Percentiles rank a stretch among this genome's conserved stretches.
Conservation (phyloP, 306 rosid species). For the Parietaria judaica region DNA sequence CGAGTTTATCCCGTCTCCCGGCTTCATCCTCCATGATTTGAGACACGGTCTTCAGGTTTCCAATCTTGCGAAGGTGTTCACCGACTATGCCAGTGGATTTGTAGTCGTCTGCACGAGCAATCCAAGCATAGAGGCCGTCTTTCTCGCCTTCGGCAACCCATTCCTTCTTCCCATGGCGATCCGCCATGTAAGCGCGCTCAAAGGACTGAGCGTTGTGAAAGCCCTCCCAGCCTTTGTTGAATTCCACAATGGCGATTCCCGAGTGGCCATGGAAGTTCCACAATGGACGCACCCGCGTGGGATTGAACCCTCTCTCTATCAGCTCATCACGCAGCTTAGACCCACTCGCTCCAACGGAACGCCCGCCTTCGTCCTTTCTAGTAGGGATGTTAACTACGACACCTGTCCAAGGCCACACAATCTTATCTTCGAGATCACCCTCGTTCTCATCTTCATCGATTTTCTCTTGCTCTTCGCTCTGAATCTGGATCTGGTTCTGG, state of each 20-base stretch:
- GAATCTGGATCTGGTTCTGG: neutral
- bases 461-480: too few relatives aligned
- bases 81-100: conserved; percentile 46
- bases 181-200: conserved; percentile 73
- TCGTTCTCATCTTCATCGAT: conserved; percentile 6
- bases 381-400: conserved; percentile 81
- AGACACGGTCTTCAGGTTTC: conserved; percentile 60
- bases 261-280: conserved; percentile 70
- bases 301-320: conserved; percentile 65
- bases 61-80: conserved; percentile 64
- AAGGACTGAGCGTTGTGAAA: conserved; percentile 67
- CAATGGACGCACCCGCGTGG: conserved; percentile 54
- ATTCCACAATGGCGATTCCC: conserved; percentile 75
- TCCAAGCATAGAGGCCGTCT: conserved; percentile 83
- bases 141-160: conserved; percentile 46
- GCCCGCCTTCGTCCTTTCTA: conserved; percentile 48
- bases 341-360: conserved; percentile 71
- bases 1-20: conserved; percentile 53
- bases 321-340: conserved; percentile 85
- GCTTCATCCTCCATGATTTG: conserved; percentile 79
- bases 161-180: conserved; percentile 63
- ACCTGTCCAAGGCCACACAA: conserved; percentile 96
- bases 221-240: conserved; percentile 75
- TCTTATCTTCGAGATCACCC: conserved; percentile 52
- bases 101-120: conserved; percentile 83